A percentile compares a stretch with the other conserved stretches of the same genome.
phyloP scores from a whole-genome alignment of 2,329 filamentous ascomycete genomes.

The Thielaviopsis euricoi region DNA sequence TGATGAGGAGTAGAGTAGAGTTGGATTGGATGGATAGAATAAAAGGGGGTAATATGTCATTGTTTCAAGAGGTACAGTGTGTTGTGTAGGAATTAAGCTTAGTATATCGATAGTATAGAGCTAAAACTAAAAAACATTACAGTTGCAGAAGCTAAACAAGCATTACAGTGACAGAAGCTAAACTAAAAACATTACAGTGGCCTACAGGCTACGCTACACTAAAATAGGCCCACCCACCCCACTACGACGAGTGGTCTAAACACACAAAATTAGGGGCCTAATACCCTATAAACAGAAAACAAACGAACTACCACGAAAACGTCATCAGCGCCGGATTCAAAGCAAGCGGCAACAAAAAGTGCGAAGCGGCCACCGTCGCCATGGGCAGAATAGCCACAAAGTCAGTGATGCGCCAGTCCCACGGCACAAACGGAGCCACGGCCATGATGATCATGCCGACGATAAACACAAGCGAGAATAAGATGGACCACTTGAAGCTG shows the following conservation, averaged over 20 bases:
- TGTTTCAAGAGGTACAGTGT: too few species aligned
- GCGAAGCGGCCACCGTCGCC: conserved; percentile 50
- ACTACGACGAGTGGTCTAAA: too few species aligned
- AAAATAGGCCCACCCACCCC: too few species aligned
- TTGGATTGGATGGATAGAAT: too few species aligned
- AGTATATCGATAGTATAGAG: too few species aligned
- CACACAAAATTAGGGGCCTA: too few species aligned
- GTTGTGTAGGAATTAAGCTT: too few species aligned
- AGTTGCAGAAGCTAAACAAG: too few species aligned
- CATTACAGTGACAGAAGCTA: too few species aligned
- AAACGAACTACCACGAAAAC: conserved; percentile 46
- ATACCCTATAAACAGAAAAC: neutral
- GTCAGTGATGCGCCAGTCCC: conserved; percentile 49
- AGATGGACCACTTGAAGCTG: conserved; percentile 60
- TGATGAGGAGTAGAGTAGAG: conserved; percentile 38
- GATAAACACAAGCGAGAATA: conserved; percentile 42
- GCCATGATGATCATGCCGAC: conserved; percentile 48
- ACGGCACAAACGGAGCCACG: conserved; percentile 45
- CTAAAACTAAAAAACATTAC: too few species aligned
- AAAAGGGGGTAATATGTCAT: neutral
- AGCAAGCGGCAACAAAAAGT: conserved; percentile 55
- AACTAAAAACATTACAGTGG: too few species aligned
- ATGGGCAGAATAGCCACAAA: conserved; percentile 65
- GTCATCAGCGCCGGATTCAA: conserved; percentile 69
- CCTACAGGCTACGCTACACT: too few species aligned